Conservation (phyloP, 768 basidiomycete species). For the Astraeus odoratus region DNA sequence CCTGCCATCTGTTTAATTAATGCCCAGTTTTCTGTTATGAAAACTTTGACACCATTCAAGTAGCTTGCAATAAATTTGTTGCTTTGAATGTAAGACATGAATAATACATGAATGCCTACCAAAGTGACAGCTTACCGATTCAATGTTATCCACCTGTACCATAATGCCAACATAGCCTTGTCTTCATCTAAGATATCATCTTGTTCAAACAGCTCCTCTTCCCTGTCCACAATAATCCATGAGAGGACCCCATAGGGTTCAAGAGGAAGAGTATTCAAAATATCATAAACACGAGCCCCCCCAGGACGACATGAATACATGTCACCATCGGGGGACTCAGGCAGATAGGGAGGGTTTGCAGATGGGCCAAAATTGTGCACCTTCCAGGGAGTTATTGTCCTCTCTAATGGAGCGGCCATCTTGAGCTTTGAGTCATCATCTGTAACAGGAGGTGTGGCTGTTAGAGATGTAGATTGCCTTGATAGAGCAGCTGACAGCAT, state of each 20-base stretch:
- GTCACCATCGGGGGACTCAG: conserved; percentile 39
- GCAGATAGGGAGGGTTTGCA: conserved; percentile 43
- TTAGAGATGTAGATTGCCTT: conserved; percentile 3
- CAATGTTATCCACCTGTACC: conserved; percentile 68
- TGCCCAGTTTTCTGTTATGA: conserved; percentile 55
- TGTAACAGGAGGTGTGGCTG: conserved; percentile 1
- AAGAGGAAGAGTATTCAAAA: conserved; percentile 52
- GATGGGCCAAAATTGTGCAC: conserved; percentile 45
- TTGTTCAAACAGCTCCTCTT: conserved; percentile 70
- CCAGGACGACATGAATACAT: conserved; percentile 61
- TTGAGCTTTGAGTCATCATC: conserved; percentile 22
- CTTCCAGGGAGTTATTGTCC: neutral
- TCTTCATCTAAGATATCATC: conserved; percentile 69
- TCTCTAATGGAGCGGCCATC: conserved; percentile 2
- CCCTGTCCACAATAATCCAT: conserved; percentile 65
- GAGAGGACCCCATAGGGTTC: conserved; percentile 57
- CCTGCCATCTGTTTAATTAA: conserved; percentile 69
- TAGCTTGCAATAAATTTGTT: conserved; percentile 51
- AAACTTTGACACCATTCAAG: conserved; percentile 42
- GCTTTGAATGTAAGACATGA: conserved; percentile 25
- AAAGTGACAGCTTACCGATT: conserved; percentile 38
- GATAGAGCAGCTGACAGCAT: conserved; percentile 10
- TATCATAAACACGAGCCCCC: conserved; percentile 59
- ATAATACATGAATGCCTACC: neutral
- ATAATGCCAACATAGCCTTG: conserved; percentile 73